Evolutionary conservation across 805 yeast genomes (phyloP).

Genomic region (Candida patagonica): DNA sequence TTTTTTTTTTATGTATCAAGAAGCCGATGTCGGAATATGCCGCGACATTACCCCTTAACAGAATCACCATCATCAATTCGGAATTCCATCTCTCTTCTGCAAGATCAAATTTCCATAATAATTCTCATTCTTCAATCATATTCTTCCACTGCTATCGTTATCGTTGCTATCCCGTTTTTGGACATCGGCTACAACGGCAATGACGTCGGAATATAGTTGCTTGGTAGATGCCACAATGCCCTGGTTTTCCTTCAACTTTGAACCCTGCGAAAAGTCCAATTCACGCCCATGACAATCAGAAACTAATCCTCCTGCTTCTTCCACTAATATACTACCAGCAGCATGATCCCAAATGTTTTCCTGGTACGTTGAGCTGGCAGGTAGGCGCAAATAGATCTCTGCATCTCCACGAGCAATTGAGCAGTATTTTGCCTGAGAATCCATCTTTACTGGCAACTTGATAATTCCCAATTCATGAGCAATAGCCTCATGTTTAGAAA

Average conservation of each 20-base stretch:
- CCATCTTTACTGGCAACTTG: conserved; percentile 59
- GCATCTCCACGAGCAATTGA: conserved; percentile 85
- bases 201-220: conserved; percentile 40
- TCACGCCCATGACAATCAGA: conserved; percentile 70
- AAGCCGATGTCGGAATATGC: too few species aligned
- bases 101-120: too few species aligned
- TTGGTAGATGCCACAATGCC: conserved; percentile 85
- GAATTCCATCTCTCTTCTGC: too few species aligned
- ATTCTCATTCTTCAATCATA: too few species aligned
- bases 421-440: conserved; percentile 95
- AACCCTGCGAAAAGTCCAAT: conserved; percentile 78
- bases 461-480: conserved; percentile 56
- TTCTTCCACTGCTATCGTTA: conserved; percentile 1
- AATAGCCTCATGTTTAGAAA: conserved; percentile 70
- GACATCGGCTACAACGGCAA: conserved; percentile 21
- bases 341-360: conserved; percentile 99
- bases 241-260: conserved; percentile 60
- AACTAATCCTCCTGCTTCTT: conserved; percentile 87
- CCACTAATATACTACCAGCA: conserved; percentile 79
- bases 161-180: background rate
- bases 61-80: too few species aligned
- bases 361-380: conserved; percentile 62
- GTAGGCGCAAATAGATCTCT: conserved; percentile 83
- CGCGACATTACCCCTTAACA: too few species aligned
- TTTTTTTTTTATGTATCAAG: too few species aligned